phyloP scores from a whole-genome alignment of 805 yeast species.

The Danielia oregonensis region DNA sequence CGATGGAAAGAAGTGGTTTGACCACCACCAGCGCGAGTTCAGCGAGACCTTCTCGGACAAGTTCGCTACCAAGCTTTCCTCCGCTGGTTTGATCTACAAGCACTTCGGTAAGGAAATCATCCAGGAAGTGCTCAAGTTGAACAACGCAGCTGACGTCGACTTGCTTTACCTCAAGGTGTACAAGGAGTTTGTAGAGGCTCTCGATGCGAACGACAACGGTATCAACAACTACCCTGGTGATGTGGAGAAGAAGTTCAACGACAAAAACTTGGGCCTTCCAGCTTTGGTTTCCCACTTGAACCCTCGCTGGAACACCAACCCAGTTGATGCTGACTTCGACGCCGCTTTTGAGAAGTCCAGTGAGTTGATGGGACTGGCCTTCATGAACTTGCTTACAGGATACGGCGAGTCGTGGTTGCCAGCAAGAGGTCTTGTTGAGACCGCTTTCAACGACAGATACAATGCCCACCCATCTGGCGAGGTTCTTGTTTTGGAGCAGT shows the following conservation, averaged over 20 bases:
- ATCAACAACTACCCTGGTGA: conserved; percentile 61
- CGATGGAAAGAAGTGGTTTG: conserved; percentile 75
- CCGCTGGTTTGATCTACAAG: conserved; percentile 92
- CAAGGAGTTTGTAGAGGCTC: conserved; percentile 80
- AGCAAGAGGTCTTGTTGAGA: conserved; percentile 71
- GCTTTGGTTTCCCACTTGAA: conserved; percentile 74
- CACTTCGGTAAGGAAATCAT: conserved; percentile 76
- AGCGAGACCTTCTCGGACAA: conserved; percentile 62
- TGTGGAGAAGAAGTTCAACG: conserved; percentile 61
- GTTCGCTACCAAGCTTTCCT: conserved; percentile 75
- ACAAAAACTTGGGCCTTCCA: conserved; percentile 72
- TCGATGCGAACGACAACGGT: conserved; percentile 97
- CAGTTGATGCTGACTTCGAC: conserved; percentile 65
- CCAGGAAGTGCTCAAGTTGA: conserved; percentile 44
- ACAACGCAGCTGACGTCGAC: conserved; percentile 42
- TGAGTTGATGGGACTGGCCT: conserved; percentile 78
- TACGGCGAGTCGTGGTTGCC: conserved; percentile 90
- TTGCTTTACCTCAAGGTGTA: conserved; percentile 74
- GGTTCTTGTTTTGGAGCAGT: conserved; percentile 67
- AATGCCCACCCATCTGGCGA: conserved; percentile 67
- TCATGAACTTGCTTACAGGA: conserved; percentile 59
- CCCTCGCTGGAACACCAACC: conserved; percentile 78
- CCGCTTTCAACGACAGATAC: conserved; percentile 62
- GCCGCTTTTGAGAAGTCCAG: conserved; percentile 66
- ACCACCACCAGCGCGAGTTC: conserved; percentile 96